A percentile compares a stretch with the other conserved stretches of the same genome.
phyloP scores from a whole-genome alignment of 805 yeast species.

The Ogataea zsoltii region DNA sequence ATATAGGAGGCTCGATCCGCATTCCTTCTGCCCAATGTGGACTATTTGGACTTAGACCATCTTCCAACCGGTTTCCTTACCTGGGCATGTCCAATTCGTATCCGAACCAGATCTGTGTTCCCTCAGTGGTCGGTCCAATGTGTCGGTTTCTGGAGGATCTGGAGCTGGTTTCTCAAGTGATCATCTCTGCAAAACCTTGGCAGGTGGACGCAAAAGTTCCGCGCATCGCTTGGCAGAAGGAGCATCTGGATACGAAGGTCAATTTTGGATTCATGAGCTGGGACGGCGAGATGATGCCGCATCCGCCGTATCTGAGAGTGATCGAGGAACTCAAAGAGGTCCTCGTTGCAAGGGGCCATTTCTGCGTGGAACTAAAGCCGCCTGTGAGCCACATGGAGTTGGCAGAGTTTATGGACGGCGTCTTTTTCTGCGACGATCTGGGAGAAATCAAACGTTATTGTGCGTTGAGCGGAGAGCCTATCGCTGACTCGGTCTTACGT shows the following conservation, averaged over 20 bases:
- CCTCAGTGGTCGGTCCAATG: slow-evolving; percentile 40
- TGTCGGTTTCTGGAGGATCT: slow-evolving; percentile 32
- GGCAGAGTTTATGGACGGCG: slow-evolving; percentile 24
- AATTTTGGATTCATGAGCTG: slow-evolving; percentile 47
- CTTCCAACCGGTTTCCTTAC: slow-evolving; percentile 39
- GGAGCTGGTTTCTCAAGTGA: slow-evolving; percentile 38
- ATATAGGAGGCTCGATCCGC: slow-evolving; percentile 42
- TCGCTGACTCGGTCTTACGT: slow-evolving; percentile 18
- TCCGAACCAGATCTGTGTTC: slow-evolving; percentile 33
- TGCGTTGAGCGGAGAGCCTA: slow-evolving; percentile 33
- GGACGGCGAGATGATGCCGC: slow-evolving; percentile 50
- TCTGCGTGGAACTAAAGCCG: slow-evolving; percentile 42
- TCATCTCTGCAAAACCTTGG: slow-evolving; percentile 48
- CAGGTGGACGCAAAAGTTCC: slow-evolving; percentile 47
- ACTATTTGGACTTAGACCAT: slow-evolving; percentile 35
- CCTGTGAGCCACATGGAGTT: slow-evolving; percentile 33
- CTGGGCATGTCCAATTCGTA: slow-evolving; percentile 33
- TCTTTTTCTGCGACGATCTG: slow-evolving; percentile 29
- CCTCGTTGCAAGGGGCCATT: slow-evolving; percentile 40
- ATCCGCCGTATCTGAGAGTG: slow-evolving; percentile 55
- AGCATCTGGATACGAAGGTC: slow-evolving; percentile 28
- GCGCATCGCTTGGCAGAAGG: slow-evolving; percentile 51
- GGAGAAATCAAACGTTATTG: slow-evolving; percentile 26
- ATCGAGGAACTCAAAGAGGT: slow-evolving; percentile 31
- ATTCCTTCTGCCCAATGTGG: slow-evolving; percentile 37